These are phyloP conservation scores for Pestalotiopsis fici DNA, from an alignment of 2,329 filamentous ascomycete species.

Conservation along the genomic window DNA sequence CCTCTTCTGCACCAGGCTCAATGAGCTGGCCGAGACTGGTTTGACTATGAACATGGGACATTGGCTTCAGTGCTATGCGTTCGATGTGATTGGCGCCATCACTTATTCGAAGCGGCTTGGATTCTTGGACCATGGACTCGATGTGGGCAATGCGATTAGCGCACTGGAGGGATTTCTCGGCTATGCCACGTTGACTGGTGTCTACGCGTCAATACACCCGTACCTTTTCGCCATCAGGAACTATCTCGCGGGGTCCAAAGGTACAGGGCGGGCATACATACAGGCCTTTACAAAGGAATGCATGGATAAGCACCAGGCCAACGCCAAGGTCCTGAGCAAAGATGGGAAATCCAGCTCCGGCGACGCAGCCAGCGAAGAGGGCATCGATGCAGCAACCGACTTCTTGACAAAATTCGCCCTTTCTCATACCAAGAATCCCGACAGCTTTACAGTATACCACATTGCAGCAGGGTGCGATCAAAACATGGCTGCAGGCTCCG, in stretches of 20 bases:
- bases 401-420: slow-evolving; percentile 29
- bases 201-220: slow-evolving; percentile 19
- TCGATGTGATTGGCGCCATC: slow-evolving; percentile 25
- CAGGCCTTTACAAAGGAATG: slow-evolving; percentile 22
- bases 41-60: slow-evolving; percentile 24
- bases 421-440: slow-evolving; percentile 24
- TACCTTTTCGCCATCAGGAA: slow-evolving; percentile 11
- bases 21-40: slow-evolving; percentile 20
- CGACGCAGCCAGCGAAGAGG: not conserved
- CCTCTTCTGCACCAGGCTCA: slow-evolving; percentile 27
- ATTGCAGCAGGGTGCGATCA: slow-evolving; percentile 18
- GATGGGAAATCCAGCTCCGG: not conserved
- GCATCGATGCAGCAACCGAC: slow-evolving; percentile 10
- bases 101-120: slow-evolving; percentile 21
- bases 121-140: slow-evolving; percentile 24
- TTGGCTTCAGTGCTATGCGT: slow-evolving; percentile 22
- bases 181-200: slow-evolving; percentile 26
- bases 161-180: not conserved
- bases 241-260: slow-evolving; percentile 16
- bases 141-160: slow-evolving; percentile 12
- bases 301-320: slow-evolving; percentile 14
- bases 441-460: slow-evolving; percentile 29
- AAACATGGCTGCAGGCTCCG: slow-evolving; percentile 35
- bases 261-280: slow-evolving; percentile 25
- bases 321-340: not conserved